Evolutionary conservation across 2,329 filamentous ascomycete genomes (phyloP), one percentile per base, ranked within the genome.

Genomic region (Endoconidiophora laricicola): DNA sequence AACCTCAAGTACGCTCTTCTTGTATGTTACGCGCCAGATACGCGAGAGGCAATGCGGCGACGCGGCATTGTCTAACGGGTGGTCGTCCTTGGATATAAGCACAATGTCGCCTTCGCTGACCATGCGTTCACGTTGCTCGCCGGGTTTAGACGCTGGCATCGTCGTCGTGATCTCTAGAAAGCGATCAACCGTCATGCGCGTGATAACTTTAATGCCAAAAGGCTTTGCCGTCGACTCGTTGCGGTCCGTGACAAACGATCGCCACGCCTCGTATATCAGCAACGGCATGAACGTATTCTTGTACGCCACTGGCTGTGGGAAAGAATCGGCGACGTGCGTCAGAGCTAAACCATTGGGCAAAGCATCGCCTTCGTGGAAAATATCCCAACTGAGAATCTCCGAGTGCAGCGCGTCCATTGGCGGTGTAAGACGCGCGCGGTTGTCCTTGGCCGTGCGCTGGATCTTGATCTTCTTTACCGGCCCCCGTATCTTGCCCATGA

Each of bases 211-310:
- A 63, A 96, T 79, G 54, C 87, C 86, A 59, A 94, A 93, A 0
- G 85, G 70, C 60, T 82, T 86, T 55, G 79, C 78, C 18, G 76
- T 83, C 44, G 81, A 78, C 63, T 98, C 91, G 59, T 95, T 86
- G 61, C 88, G 88, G 18, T 85, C 77, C 46, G 86, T 88, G 46
- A 93, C 81, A 61, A 98, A 91, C 3, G 85, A 84, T 60, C 93
- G 84, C 91, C 91, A 98, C 26, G 90, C 90, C 68, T 98, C 91
- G 23, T 94, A 81, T 26, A 91, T 79, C 33, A 98, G 72, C 20
- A 98, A 71, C 4, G 90, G 88, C 56, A 93, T 81, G 63, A 98
- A 98, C 0, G 87, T 94, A 53, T 78, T 73, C 61, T 93, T 85
- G 61, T 98, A 98, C 46, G 84, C 79, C 41, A 68, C 67, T 0